Percentiles rank a stretch among this genome's conserved stretches.
Conservation (phyloP, 208 protist genomes). For the Spongospora subterranea region DNA sequence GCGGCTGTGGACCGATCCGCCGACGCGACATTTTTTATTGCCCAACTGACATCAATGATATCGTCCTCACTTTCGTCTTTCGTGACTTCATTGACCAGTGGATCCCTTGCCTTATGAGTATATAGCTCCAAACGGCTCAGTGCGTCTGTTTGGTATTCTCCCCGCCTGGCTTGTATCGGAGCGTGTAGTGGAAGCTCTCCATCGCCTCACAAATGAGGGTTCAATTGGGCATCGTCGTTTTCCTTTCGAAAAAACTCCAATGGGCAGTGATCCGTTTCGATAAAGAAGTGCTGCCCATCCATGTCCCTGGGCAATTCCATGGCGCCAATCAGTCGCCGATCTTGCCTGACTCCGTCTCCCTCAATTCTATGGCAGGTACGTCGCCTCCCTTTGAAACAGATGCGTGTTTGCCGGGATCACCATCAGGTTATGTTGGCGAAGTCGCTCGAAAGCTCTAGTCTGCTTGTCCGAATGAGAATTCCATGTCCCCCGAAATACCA, state of each 20-base stretch:
- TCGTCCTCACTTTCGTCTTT: background rate
- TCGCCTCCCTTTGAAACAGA: background rate
- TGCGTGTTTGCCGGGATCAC: constrained; percentile 9
- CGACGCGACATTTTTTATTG: background rate
- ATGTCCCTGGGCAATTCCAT: no score
- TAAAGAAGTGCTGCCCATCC: no score
- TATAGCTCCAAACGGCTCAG: no score
- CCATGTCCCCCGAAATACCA: background rate
- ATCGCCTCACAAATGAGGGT: no score
- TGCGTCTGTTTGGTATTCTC: no score
- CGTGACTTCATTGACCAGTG: background rate
- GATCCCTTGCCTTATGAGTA: no score
- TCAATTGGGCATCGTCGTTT: no score
- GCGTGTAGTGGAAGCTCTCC: no score
- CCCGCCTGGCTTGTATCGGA: no score
- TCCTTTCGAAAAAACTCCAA: no score
- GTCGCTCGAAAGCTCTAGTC: background rate
- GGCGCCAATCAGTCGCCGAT: background rate
- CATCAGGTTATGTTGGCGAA: constrained; percentile 14
- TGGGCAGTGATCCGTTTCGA: no score
- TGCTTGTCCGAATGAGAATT: background rate
- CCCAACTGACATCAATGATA: background rate
- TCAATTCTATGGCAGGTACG: constrained; percentile 20
- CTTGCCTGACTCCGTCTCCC: background rate
- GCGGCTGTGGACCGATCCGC: no score